Conservation (phyloP, 768 basidiomycete species). For the Russula sp. region DNA sequence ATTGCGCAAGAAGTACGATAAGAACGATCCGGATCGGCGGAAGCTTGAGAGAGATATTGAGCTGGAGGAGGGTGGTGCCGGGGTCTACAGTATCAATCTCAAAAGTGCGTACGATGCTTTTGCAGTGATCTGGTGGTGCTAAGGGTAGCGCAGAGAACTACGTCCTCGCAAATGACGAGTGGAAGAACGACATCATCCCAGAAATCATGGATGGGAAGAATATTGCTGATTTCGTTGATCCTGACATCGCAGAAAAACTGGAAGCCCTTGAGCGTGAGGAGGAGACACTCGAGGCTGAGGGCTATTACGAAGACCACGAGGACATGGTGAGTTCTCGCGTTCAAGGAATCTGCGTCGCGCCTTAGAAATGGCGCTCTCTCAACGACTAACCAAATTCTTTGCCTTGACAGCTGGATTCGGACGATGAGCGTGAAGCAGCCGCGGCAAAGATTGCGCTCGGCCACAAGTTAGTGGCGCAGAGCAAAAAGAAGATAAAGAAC, state of each 20-base stretch:
- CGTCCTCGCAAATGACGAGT: constrained; percentile 78
- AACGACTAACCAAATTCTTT: background rate
- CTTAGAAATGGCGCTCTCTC: background rate
- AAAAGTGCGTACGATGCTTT: constrained; percentile 56
- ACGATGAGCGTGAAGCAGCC: constrained; percentile 69
- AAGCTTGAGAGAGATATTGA: constrained; percentile 77
- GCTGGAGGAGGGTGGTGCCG: constrained; percentile 79
- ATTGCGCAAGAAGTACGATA: constrained; percentile 75
- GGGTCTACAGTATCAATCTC: constrained; percentile 85
- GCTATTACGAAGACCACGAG: constrained; percentile 88
- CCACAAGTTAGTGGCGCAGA: constrained; percentile 66
- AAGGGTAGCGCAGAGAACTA: constrained; percentile 63
- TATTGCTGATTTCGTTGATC: constrained; percentile 96
- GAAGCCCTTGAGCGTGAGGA: constrained; percentile 97
- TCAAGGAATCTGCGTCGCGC: background rate
- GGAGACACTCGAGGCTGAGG: constrained; percentile 87
- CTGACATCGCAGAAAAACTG: constrained; percentile 93
- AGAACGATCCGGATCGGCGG: constrained; percentile 71
- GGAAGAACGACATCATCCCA: constrained; percentile 97
- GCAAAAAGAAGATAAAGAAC: constrained; percentile 88
- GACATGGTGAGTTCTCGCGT: constrained; percentile 54
- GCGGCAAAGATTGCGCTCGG: constrained; percentile 51
- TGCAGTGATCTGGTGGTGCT: background rate
- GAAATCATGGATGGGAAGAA: constrained; percentile 99
- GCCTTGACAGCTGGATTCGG: constrained; percentile 40